Evolutionary conservation across 108 stramenopile species (phyloP), one percentile per base, ranked within the genome.

Genomic region (Cyclotella baltica): DNA sequence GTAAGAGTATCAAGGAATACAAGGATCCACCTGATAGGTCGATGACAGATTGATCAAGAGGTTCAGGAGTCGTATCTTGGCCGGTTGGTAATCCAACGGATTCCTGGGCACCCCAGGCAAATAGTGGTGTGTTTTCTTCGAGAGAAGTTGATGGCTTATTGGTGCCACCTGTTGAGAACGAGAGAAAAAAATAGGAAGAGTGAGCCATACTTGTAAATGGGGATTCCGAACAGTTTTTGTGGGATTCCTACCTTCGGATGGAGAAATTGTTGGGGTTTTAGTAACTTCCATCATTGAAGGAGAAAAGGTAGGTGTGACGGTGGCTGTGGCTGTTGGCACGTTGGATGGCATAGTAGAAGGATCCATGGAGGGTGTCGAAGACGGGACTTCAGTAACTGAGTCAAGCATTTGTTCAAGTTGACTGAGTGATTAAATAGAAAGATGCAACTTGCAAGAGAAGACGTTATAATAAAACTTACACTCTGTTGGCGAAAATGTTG

Each of bases 91-190:
- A 50, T 53, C 81, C 81, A 25, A 76, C 27, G 19, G 81, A 83
- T 73, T 72, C 74, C 35, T 53, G 56, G 19, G 81, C 70, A 29
- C 81, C 81, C 81, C 81, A 83, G 25, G 65, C 70, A 46, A 71
- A 83, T 22, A 79, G 30, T 0, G 72, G 65, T 23, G 55, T 46
- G 27, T 0, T 15, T 11, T 6, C 19, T 15, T 2, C 19, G 4
- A 30, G 2, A 0, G 46, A 48, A n/a, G 50, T 5, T 33, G 67
- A 50, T 2, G 48, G 29, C 50, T 11, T 33, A 15, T 13, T 61
- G 16, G 31, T 13, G 13, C 13, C 16, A 13, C 31, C 23, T 1
- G 55, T n/a, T 1, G 13, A 1, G 5, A 11, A 55, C n/a, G 47
- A n/a, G 47, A n/a, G 2, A n/a, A 48, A n/a, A n/a, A 48, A 2